Base-by-base conservation (phyloP, 225 moss, liverwort and hornwort genomes). In the Neckera pumila region DNA sequence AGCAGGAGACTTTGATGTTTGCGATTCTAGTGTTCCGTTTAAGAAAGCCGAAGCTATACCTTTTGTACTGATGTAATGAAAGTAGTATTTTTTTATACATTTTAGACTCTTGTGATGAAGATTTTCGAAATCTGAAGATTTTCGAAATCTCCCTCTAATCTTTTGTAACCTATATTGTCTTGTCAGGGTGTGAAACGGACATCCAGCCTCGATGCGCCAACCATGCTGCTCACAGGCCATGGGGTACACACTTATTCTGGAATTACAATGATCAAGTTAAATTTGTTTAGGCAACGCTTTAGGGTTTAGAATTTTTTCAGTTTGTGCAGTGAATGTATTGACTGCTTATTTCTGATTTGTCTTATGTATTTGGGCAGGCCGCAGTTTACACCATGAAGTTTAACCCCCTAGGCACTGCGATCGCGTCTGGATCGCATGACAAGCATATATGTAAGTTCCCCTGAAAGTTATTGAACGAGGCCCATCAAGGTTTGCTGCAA, bases 381-480 rank as follows among this genome's bases (percentile, higher is more conserved):
- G 94, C 96, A 14, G 90, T 98, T 11, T 98, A 96, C 87, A 92
- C 93, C n/a, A 89, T 97, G 92, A 98, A 98, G 91, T 98, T 98
- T 65, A 98, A 98, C 63, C 96, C 97, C 20, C 96, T 92, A 79
- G 98, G 98, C 89, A 98, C 98, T 61, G 97, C 95, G 80, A 95
- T 98, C 66, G 98, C 98, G 30, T 97, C 98, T 70, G 98, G 98
- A 88, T 96, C 98, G 69, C 97, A 97, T 80, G 98, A 98, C 86
- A 98, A 97, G 91, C 95, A 95, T 84, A 97, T 98, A 53, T 98
- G 93, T 93, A 89, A 91, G 93, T 90, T 56, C 38, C 36, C 26
- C 83, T 34, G 70, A 84, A 66, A 67, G 40, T 81, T 65, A 33
- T 91, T 34, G 40, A 82, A 72, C 45, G 49, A 74, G 73, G 49